Conservation (phyloP, 1,139 yeast genomes). For the Yamadazyma triangularis region DNA sequence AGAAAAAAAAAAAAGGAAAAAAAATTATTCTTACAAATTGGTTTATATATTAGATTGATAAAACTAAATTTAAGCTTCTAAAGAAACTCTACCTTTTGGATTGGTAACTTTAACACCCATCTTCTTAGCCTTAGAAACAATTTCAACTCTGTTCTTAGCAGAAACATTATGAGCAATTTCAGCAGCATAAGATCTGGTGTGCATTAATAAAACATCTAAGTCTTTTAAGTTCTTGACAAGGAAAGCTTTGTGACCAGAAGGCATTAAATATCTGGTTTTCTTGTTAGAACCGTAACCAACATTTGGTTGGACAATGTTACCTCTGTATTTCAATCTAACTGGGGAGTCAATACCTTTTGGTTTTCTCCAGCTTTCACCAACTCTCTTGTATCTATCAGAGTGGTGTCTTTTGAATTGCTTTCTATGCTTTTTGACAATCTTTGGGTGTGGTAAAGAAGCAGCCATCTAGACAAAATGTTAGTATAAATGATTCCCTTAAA, state of each 20-base stretch:
- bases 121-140: conserved; percentile 96
- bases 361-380: conserved; percentile 99
- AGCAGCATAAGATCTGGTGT: conserved; percentile 98
- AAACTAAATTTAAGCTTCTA: conserved; percentile 74
- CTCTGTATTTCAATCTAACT: conserved; percentile 99
- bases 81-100: conserved; percentile 97
- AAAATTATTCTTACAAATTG: too few species aligned
- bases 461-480: conserved; percentile 55
- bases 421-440: conserved; percentile 99
- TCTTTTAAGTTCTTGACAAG: conserved; percentile 90
- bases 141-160: conserved; percentile 96
- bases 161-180: conserved; percentile 99
- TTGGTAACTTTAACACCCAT: conserved; percentile 98
- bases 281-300: conserved; percentile 99
- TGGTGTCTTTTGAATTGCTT: conserved; percentile 99
- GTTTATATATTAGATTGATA: conserved; percentile 6
- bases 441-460: conserved; percentile 97
- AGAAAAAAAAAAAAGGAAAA: too few species aligned
- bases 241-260: conserved; percentile 98
- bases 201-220: conserved; percentile 92
- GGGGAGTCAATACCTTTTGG: conserved; percentile 99
- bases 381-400: conserved; percentile 99
- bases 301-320: conserved; percentile 98
- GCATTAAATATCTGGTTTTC: conserved; percentile 92
- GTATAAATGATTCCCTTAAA: too few species aligned